Evolutionary conservation across 192 early-diverging fungal species (phyloP), one percentile per base, ranked within the genome.

Genomic region (Coemansia erecta): DNA sequence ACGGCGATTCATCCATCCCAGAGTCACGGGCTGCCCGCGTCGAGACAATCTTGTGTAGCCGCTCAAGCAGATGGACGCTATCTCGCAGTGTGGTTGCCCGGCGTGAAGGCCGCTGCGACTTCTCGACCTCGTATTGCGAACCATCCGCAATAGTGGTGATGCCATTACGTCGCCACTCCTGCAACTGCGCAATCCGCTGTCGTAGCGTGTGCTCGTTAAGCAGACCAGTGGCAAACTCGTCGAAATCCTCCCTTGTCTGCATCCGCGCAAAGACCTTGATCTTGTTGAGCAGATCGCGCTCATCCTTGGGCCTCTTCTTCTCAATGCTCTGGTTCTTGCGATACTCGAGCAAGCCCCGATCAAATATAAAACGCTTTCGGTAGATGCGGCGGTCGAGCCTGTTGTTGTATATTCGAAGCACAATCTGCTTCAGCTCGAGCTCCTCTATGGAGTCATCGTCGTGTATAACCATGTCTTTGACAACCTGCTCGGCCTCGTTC

Each of bases 381-480:
- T 94, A 88, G 23, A 83, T 57, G 46, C 95, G 86, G 19, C 88
- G 85, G 58, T 92, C 88, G 21, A 99, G 77, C 54, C 85, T 85
- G 61, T 81, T 75, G 71, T 99, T 98, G 70, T 99, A 99, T 56
- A 99, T 94, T 61, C 92, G 86, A 45, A 99, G 77, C 54, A 97
- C 88, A 53, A 89, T 89, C 49, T 87, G 64, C 66, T 98, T 95
- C 33, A 99, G 83, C 59, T 91, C 94, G 18, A 84, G 85, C 65
- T 98, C 97, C 55, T 92, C 91, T 12, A 82, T 81, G 9, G 87
- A 72, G 61, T 99, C 95, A 41, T 87, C 87, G 26, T 96, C 94
- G 49, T 83, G 84, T 68, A 99, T 91, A 42, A 86, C 77, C 85
- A 99, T 90, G 59, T 99, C 95, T 63, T 98, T 99, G 52, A 99